Evolutionary conservation across 2,329 filamentous ascomycete genomes (phyloP), one percentile per base, ranked within the genome.

Genomic region (Pyricularia sp.): DNA sequence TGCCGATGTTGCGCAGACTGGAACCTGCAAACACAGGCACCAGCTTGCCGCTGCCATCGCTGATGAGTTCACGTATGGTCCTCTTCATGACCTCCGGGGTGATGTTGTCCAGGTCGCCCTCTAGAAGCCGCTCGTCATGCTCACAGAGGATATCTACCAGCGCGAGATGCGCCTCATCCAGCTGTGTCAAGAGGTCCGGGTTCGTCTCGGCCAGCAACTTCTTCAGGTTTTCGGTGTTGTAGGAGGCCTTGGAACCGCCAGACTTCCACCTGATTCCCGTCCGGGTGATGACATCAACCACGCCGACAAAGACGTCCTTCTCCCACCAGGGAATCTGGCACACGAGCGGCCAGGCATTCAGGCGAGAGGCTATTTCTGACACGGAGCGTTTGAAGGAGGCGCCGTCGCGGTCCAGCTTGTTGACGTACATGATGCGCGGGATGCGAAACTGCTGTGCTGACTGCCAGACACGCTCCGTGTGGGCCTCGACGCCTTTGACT

Each of bases 321-420:
- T 90, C 85, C 85, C 93, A 97, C 91, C 93, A 96, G 0, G 94
- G 94, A 67, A 97, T 93, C 71, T 96, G 93, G 71, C 93, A 97
- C 9, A 97, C 87, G 16, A 94, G 86, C 2, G 94, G 94, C 88
- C 90, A 96, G 1, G 88, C 89, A 66, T 86, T 84, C 24, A 99
- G 80, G 64, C 91, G 84, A 0, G 87, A 81, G 2, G 90, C 93
- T 33, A 97, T 88, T 71, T 97, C 93, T 66, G 89, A 88, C 0
- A 97, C 88, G 0, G 93, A 93, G 64, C 88, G 85, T 30, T 88
- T 88, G 78, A 97, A 97, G 0, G 83, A 86, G 16, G 91, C 90
- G 10, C 91, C 91, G 67, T 91, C 88, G 53, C 91, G 86, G 73
- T 96, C 91, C 2, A 94, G 82, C 74, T 96, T 96, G 77, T 96